phyloP scores from a whole-genome alignment of 83 land plant species.

The Larix sibirica region DNA sequence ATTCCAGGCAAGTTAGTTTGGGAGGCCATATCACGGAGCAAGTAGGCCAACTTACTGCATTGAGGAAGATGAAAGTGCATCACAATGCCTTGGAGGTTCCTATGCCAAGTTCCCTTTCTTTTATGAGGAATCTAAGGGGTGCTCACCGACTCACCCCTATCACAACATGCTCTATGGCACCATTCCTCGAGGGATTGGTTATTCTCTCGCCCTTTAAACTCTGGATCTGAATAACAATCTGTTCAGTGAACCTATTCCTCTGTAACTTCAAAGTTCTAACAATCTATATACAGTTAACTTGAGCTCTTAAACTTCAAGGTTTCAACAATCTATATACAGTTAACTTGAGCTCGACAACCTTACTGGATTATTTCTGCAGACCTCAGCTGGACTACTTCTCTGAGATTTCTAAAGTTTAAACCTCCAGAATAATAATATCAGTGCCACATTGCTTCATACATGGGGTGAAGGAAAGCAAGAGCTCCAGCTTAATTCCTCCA shows the following conservation, averaged over 20 bases:
- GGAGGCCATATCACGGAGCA: constrained; percentile 63
- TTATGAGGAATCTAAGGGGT: constrained; percentile 68
- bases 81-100: constrained; percentile 64
- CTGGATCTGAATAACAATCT: constrained; percentile 75
- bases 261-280: constrained; percentile 45
- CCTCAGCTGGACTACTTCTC: too few relatives aligned
- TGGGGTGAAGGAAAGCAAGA: too few relatives aligned
- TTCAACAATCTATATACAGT: constrained; percentile 35
- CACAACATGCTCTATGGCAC: constrained; percentile 73
- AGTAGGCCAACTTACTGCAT: constrained; percentile 65
- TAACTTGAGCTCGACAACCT: too few relatives aligned
- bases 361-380: too few relatives aligned
- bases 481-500: too few relatives aligned
- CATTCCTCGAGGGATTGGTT: constrained; percentile 67
- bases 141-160: constrained; percentile 71
- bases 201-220: constrained; percentile 55
- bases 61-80: constrained; percentile 89
- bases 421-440: too few relatives aligned
- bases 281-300: constrained; percentile 21
- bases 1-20: constrained; percentile 76
- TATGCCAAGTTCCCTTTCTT: constrained; percentile 62
- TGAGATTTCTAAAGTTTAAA: too few relatives aligned
- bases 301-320: constrained; percentile 26
- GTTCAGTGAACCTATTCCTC: constrained; percentile 59
- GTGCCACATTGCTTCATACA: too few relatives aligned